Conservation (phyloP, 129 eudicot species). For the Escallonia rubra region DNA sequence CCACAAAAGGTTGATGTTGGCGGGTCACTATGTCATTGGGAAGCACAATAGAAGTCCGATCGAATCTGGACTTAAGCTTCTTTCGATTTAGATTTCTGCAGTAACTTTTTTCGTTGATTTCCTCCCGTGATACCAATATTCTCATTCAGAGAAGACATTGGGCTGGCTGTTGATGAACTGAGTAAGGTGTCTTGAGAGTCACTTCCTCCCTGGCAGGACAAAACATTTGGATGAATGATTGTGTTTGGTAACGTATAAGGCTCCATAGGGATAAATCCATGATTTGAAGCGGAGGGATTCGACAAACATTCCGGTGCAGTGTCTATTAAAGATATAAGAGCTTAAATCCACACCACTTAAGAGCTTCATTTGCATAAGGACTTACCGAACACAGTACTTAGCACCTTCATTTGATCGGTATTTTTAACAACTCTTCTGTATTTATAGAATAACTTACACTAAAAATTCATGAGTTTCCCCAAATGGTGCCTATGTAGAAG, state of each 20-base stretch:
- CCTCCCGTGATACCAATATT: slow-evolving; percentile 19
- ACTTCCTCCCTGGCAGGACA: slow-evolving; percentile 43
- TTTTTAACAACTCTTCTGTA: no score
- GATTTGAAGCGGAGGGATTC: not conserved
- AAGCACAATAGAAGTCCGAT: slow-evolving; percentile 16
- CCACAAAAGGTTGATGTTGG: slow-evolving; percentile 14
- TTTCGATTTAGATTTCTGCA: slow-evolving; percentile 28
- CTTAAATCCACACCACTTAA: no score
- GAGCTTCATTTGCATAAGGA: no score
- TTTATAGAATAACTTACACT: no score
- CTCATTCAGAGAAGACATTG: slow-evolving; percentile 24
- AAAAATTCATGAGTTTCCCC: no score
- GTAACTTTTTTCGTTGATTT: slow-evolving; percentile 18
- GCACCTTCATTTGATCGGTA: no score
- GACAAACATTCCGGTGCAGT: no score
- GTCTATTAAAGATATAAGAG: no score
- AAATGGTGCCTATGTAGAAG: no score
- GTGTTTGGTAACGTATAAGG: no score
- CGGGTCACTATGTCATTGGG: no score
- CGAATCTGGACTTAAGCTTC: slow-evolving; percentile 39
- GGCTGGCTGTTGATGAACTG: slow-evolving; percentile 44
- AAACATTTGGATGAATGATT: not conserved
- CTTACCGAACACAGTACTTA: no score
- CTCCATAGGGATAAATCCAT: not conserved
- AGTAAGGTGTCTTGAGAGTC: slow-evolving; percentile 50